Base-by-base conservation (phyloP, 345 rosid species). In the Ceriops zippeliana region DNA sequence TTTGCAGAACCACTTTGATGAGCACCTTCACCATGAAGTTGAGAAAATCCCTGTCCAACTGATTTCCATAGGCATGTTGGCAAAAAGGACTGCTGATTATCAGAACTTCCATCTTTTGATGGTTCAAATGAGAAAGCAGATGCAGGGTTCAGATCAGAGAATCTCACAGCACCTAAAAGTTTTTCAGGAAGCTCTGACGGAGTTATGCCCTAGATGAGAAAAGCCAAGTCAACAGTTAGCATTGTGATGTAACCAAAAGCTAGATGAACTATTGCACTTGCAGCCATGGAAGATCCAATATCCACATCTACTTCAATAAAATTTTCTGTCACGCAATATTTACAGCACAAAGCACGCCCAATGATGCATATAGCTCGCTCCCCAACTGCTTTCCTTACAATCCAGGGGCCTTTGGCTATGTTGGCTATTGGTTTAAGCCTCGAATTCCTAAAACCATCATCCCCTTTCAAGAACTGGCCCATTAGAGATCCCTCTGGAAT, bases 391-490 rank as follows among this genome's bases (percentile, higher is more conserved):
- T 86, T 95, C 80, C 84, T 87, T 30, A 95, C 97, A 3, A 91
- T 89, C 99, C 99, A 95, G 9, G 99, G 99, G 5, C 97, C 99
- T 75, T 88, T 84, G 68, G 88, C 96, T 32, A 95, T 86, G 90
- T 91, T 95, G 42, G 97, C 99, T 52, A 95, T 89, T 81, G 91
- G 71, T 70, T 95, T 95, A 52, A 95, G 96, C 84, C 96, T 84
- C 13, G 96, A 89, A 72, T 77, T 91, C 68, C 82, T 87, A 64
- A 75, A 89, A 3, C 13, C 83, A 32, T 95, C 99, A 69, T 89
- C 99, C 46, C 90, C 93, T 81, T 84, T 85, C 35, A 95, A 67
- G 83, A 91, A 95, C 80, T 34, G 83, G 52, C 85, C 91, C 76
- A 86, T 73, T 65, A 89, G 65, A 31, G 99, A 91, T 66, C 91